Base-by-base conservation (phyloP, 805 yeast genomes). In the Kluyveromyces dobzhanskii region DNA sequence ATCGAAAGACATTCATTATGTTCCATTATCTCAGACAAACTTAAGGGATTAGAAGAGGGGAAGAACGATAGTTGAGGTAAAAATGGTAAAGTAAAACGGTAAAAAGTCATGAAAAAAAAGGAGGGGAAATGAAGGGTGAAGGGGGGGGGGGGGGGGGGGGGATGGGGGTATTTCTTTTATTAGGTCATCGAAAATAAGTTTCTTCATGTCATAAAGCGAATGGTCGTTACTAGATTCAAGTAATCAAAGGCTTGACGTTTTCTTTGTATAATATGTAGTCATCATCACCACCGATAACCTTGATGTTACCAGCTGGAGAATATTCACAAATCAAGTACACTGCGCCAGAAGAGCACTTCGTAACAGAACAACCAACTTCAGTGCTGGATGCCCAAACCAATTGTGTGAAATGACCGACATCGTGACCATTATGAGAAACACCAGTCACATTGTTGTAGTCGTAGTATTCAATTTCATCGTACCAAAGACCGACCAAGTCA, bases 391-490 rank as follows among this genome's bases (percentile, higher is more conserved):
- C 73, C 94, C 94, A 83, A 18, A 83, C 73, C 25, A 81, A 53
- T 61, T 83, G 90, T 12, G 90, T 81, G 65, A 83, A 83, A 56
- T 83, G 94, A 40, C 85, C 85, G 13, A 76, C 72, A 13, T 68
- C 67, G 6, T 42, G 47, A 29, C 44, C 47, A 40, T 61, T 66
- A 40, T 68, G 68, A 48, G 61, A 66, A 41, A 75, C 78, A 43
- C 56, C 56, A 38, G 56, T 57, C 21, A 78, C 75, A 37, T 71
- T 59, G 34, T 60, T 53, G 62, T 59, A 81, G 59, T 73, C 63
- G 62, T 80, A 83, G 38, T 56, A 43, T 9, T 51, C 41, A 47
- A 78, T 80, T 65, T 83, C 90, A 43, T 66, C 59, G 61, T 82
- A 82, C 92, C 92, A 83, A 30, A 81, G 77, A 44, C 78, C 80